phyloP scores from a whole-genome alignment of 768 basidiomycete genomes.

The Amanita inopinata region DNA sequence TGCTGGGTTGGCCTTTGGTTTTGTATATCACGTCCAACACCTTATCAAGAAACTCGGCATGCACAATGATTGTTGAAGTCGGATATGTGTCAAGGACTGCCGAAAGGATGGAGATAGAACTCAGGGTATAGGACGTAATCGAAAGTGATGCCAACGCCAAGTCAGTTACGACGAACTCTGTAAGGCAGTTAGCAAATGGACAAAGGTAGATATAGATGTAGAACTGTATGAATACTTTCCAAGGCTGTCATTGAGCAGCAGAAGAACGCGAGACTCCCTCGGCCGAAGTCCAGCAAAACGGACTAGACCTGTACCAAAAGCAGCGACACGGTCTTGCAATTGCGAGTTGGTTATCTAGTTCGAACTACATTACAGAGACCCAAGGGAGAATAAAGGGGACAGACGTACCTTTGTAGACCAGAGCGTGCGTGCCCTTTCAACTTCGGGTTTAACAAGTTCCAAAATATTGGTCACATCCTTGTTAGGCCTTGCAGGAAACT shows the following conservation, averaged over 20 bases:
- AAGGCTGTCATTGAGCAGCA: conserved; percentile 70
- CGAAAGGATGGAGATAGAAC: conserved; percentile 51
- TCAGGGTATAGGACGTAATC: conserved; percentile 57
- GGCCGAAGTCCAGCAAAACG: conserved; percentile 44
- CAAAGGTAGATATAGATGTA: neutral
- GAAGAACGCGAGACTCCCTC: conserved; percentile 56
- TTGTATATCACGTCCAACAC: conserved; percentile 70
- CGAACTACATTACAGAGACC: conserved; percentile 4
- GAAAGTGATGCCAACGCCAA: conserved; percentile 67
- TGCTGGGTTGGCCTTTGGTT: conserved; percentile 31
- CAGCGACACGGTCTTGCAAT: conserved; percentile 59
- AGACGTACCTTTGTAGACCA: conserved; percentile 65
- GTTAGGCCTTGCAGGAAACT: conserved; percentile 68
- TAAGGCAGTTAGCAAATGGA: neutral
- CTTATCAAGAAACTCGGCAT: conserved; percentile 53
- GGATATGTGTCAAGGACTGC: conserved; percentile 54
- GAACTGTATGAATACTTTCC: conserved; percentile 31
- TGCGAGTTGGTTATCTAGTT: conserved; percentile 63
- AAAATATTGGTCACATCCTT: conserved; percentile 61
- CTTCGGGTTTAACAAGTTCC: conserved; percentile 60
- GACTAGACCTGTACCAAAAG: conserved; percentile 67
- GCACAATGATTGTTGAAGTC: conserved; percentile 67
- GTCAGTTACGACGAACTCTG: conserved; percentile 75
- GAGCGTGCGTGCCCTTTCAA: conserved; percentile 58
- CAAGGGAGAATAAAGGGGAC: conserved; percentile 1